Percentiles rank a stretch among this genome's conserved stretches.
Evolutionary conservation across 305 asterid genomes (phyloP).

Genomic region (Fraxinus baroniana): DNA sequence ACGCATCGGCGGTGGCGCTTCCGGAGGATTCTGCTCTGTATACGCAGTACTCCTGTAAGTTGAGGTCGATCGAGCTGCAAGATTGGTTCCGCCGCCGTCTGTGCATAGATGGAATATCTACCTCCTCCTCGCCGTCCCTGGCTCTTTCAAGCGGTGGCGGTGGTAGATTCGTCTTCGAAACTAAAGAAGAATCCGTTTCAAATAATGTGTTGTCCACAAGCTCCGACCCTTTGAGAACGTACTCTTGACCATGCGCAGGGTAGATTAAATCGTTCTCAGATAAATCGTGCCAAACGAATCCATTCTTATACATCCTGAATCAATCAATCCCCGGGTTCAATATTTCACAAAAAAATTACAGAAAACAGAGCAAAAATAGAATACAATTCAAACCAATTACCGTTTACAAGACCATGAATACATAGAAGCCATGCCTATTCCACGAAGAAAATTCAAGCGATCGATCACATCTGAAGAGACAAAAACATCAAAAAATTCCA

Average conservation of each 20-base stretch:
- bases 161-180: not conserved
- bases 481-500: not conserved
- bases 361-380: not conserved
- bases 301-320: slow-evolving; percentile 66
- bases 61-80: slow-evolving; percentile 71
- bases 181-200: slow-evolving; percentile 17
- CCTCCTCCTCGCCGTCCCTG: slow-evolving; percentile 1
- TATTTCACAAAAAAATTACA: slow-evolving; percentile 7
- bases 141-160: slow-evolving; percentile 12
- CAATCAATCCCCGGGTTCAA: not conserved
- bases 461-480: slow-evolving; percentile 57
- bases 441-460: slow-evolving; percentile 77
- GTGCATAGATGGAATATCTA: slow-evolving; percentile 22
- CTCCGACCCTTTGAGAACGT: slow-evolving; percentile 86
- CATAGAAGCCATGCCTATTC: slow-evolving; percentile 67
- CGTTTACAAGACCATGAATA: slow-evolving; percentile 92
- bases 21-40: slow-evolving; percentile 48
- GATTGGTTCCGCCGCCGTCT: slow-evolving; percentile 71
- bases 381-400: slow-evolving; percentile 22
- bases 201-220: slow-evolving; percentile 31
- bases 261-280: slow-evolving; percentile 70
- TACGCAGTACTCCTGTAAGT: slow-evolving; percentile 65
- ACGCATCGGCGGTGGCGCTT: slow-evolving; percentile 57
- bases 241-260: slow-evolving; percentile 79
- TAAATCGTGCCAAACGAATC: slow-evolving; percentile 92